Conservation (phyloP, 1,139 yeast genomes). For the Waltiozyma sp. region DNA sequence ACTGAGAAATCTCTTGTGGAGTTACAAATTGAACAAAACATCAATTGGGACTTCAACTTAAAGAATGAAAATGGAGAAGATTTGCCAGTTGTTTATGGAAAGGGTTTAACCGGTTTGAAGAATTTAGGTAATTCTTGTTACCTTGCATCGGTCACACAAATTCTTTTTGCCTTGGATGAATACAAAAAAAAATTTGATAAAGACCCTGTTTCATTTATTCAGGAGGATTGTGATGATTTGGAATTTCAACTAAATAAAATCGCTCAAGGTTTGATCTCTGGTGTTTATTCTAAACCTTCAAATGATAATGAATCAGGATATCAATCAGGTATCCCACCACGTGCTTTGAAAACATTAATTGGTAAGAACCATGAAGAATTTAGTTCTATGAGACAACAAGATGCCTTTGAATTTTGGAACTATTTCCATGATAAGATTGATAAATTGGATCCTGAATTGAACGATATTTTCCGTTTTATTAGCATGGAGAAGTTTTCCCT, state of each 20-base stretch:
- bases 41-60: conserved; percentile 87
- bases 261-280: conserved; percentile 70
- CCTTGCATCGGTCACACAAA: conserved; percentile 70
- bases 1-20: conserved; percentile 86
- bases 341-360: conserved; percentile 60
- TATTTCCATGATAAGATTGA: conserved; percentile 59
- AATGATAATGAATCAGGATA: conserved; percentile 42
- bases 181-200: conserved; percentile 19
- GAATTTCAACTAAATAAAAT: conserved; percentile 65
- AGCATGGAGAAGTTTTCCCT: conserved; percentile 60
- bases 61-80: conserved; percentile 62
- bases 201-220: conserved; percentile 20
- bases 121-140: conserved; percentile 94
- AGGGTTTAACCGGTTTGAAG: conserved; percentile 67
- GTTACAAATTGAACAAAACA: conserved; percentile 81
- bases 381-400: conserved; percentile 83
- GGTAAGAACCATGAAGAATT: conserved; percentile 79
- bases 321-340: conserved; percentile 71
- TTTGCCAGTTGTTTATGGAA: conserved; percentile 54
- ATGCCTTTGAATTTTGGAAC: conserved; percentile 80
- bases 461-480: conserved; percentile 51
- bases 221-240: conserved; percentile 56
- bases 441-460: conserved; percentile 19
- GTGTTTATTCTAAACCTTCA: conserved; percentile 56
- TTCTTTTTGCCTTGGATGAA: conserved; percentile 34